Evolutionary conservation across 176 grass and related monocot species (phyloP).

Genomic region (Neostapfia colusana): DNA sequence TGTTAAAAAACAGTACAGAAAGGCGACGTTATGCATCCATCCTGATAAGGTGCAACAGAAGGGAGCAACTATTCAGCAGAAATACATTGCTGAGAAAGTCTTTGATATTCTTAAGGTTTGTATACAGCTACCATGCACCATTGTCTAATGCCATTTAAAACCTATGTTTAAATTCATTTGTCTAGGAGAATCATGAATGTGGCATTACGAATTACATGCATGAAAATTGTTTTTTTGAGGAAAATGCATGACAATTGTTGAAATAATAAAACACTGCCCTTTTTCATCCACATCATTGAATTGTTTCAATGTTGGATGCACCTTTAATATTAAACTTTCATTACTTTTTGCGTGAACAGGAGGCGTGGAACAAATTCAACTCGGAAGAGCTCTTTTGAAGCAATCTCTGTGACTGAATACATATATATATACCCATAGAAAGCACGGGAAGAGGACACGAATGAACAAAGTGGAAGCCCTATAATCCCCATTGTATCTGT

Average conservation of each 20-base stretch:
- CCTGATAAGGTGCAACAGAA: slow-evolving; percentile 85
- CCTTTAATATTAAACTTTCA: not conserved
- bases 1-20: slow-evolving; percentile 78
- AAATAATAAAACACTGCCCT: not conserved
- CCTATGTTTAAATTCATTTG: not conserved
- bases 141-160: not conserved
- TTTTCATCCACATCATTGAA: not conserved
- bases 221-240: too few species aligned
- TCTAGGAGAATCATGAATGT: slow-evolving; percentile 14
- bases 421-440: slow-evolving; percentile 22
- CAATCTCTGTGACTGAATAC: slow-evolving; percentile 17
- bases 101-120: slow-evolving; percentile 82
- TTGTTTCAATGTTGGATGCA: not conserved
- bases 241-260: too few species aligned
- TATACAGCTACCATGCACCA: slow-evolving; percentile 21
- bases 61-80: slow-evolving; percentile 73
- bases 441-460: slow-evolving; percentile 11
- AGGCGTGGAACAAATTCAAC: slow-evolving; percentile 71
- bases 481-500: slow-evolving; percentile 8
- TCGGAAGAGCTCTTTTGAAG: slow-evolving; percentile 65
- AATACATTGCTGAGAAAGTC: slow-evolving; percentile 71
- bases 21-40: slow-evolving; percentile 72
- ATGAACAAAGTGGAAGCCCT: not conserved
- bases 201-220: not conserved
- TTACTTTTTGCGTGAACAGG: slow-evolving; percentile 41